Evolutionary conservation across 441 rosid genomes (phyloP).

Genomic region (Viola pubescens): DNA sequence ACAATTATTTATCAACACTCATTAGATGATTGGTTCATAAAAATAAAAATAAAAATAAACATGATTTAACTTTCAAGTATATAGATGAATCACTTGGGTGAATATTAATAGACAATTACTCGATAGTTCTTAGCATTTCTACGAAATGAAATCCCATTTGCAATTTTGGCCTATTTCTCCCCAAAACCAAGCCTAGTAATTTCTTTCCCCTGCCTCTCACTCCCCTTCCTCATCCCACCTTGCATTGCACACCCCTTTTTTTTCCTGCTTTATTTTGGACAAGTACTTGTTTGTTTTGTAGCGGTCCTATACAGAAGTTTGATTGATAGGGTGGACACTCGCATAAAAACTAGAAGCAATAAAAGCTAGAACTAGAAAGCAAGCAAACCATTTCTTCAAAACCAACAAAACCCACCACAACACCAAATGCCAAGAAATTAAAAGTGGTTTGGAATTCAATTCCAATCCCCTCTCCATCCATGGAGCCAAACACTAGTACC

Average conservation of each 20-base stretch:
- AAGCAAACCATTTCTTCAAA: too few relatives aligned
- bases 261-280: constrained; percentile 1
- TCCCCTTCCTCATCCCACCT: neutral
- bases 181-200: neutral
- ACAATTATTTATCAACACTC: too few relatives aligned
- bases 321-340: constrained; percentile 9
- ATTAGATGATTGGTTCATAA: too few relatives aligned
- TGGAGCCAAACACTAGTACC: constrained; percentile 24
- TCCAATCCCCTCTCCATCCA: neutral
- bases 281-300: constrained; percentile 22
- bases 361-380: neutral
- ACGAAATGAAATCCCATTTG: neutral
- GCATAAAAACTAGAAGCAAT: constrained; percentile 3
- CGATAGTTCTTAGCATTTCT: neutral
- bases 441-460: neutral
- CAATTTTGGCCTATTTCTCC: neutral
- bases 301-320: constrained; percentile 19
- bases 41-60: too few relatives aligned
- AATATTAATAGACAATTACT: neutral
- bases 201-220: neutral
- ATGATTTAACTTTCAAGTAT: too few relatives aligned
- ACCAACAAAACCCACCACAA: neutral
- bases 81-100: too few relatives aligned
- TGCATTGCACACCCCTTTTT: neutral
- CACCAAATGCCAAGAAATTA: neutral